Base-by-base conservation (phyloP, 768 basidiomycete genomes). In the Naganishia vishniacii region DNA sequence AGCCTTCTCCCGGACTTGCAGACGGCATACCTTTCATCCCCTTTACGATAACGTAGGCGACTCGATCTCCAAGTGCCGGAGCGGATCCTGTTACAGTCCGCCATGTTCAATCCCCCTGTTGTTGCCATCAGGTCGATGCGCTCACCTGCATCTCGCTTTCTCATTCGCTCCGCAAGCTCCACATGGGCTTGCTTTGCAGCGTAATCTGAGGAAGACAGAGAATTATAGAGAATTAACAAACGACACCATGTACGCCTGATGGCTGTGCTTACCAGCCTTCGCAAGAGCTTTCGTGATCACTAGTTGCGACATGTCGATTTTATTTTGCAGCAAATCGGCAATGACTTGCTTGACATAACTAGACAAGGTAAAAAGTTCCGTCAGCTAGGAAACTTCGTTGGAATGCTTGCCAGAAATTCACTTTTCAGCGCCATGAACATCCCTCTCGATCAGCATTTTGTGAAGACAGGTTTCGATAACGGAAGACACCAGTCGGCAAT, bases 1-100 rank as follows among this genome's bases (percentile, higher is more conserved):
- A 41, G n/a, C 28, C 32, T 41, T 48, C 15, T 4, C 13, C 23
- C 15, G 32, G 56, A 11, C n/a, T 25, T 18, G 23, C 23, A n/a
- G 28, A 41, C 25, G 32, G 64, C 72, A 15, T 64, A 88, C 89
- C 91, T 81, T 94, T 97, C 66, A 88, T 87, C 4, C 90, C 91
- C 77, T 99, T 98, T 76, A 98, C 84, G 73, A 99, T 97, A 45
- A 98, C 94, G 80, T 98, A 99, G 5, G 95, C 94, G 1, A 98
- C 95, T 78, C 95, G 94, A 75, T 99, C 95, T 64, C 95, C 95
- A 20, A 98, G 79, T n/a, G 89, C 86, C 25, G 95, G 95, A 3
- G 95, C 95, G 70, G 95, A 99, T 66, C 92, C 89, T 87, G 68
- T 13, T 45, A 20, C 34, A 56, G 5, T 9, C 8, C 26, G 23